Percentiles rank a stretch among this genome's conserved stretches.
phyloP scores from a whole-genome alignment of 1,284 basidiomycete species.

The Pascua guehoae region DNA sequence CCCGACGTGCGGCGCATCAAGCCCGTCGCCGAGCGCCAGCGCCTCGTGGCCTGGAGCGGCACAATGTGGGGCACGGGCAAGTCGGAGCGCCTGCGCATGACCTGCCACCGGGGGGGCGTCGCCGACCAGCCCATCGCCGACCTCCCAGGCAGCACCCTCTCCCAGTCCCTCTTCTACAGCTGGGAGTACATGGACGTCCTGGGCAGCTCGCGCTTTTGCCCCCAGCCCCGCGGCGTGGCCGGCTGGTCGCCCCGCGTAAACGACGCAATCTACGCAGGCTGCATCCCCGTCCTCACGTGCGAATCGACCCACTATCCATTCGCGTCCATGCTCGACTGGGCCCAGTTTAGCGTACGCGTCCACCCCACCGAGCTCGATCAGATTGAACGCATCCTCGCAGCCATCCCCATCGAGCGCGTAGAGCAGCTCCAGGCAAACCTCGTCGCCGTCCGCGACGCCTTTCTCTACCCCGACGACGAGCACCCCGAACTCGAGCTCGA shows the following conservation, averaged over 20 bases:
- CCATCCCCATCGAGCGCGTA: constrained; percentile 45
- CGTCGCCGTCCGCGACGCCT: constrained; percentile 50
- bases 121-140: constrained; percentile 16
- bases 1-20: constrained; percentile 28
- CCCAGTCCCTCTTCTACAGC: too few species aligned
- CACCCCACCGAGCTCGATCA: constrained; percentile 49
- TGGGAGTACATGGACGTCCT: constrained; percentile 49
- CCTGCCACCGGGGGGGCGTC: constrained; percentile 42
- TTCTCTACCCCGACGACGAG: constrained; percentile 49
- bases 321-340: constrained; percentile 50
- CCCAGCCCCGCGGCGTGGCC: constrained; percentile 49
- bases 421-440: constrained; percentile 50
- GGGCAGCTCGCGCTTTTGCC: constrained; percentile 48
- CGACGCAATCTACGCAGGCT: constrained; percentile 54
- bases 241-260: constrained; percentile 51
- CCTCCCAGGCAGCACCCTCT: too few species aligned
- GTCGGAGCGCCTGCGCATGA: constrained; percentile 40
- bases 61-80: constrained; percentile 51
- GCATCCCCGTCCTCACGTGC: constrained; percentile 52
- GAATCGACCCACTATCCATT: constrained; percentile 52
- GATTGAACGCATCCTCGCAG: constrained; percentile 47
- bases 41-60: constrained; percentile 43
- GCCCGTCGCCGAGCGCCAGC: constrained; percentile 35
- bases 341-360: constrained; percentile 49
- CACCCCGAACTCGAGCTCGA: constrained; percentile 40